Percentiles rank a stretch among this genome's conserved stretches.
These are phyloP conservation scores for Leccinum uliginosum DNA, from an alignment of 768 basidiomycete genomes.

Conservation along the genomic window DNA sequence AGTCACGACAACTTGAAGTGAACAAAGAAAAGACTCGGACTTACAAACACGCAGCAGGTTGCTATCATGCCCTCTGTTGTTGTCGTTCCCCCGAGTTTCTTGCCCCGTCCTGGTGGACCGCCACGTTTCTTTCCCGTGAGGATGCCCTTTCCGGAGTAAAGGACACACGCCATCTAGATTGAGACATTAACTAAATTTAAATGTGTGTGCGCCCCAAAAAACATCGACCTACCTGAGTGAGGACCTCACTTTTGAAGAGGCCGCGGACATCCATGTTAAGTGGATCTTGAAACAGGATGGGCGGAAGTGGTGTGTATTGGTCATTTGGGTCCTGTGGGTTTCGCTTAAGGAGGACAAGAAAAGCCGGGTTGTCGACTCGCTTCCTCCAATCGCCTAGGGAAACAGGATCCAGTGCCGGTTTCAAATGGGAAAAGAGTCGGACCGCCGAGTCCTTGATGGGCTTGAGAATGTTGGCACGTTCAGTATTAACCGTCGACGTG, in stretches of 20 bases:
- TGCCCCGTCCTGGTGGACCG: not conserved
- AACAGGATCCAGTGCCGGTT: not conserved
- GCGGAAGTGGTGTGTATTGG: not conserved
- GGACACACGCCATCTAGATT: not conserved
- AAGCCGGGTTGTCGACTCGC: not conserved
- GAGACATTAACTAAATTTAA: not conserved
- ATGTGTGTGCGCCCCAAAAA: not conserved
- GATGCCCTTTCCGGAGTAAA: not conserved
- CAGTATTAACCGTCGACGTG: not conserved
- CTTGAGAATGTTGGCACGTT: not conserved
- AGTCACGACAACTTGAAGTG: too few species aligned
- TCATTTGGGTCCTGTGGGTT: not conserved
- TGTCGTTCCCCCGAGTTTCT: not conserved
- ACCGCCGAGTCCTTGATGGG: not conserved
- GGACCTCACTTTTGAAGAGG: not conserved
- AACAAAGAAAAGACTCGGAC: not conserved
- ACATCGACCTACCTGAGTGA: not conserved
- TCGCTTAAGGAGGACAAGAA: not conserved
- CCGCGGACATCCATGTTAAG: not conserved
- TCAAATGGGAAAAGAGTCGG: not conserved
- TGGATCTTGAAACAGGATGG: not conserved
- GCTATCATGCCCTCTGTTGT: not conserved
- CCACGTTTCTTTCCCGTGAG: not conserved
- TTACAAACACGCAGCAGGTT: not conserved
- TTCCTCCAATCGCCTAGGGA: not conserved